A percentile compares a stretch with the other conserved stretches of the same genome.
Evolutionary conservation across 1,139 yeast genomes (phyloP).

Genomic region (Petasospora rhodanensis): DNA sequence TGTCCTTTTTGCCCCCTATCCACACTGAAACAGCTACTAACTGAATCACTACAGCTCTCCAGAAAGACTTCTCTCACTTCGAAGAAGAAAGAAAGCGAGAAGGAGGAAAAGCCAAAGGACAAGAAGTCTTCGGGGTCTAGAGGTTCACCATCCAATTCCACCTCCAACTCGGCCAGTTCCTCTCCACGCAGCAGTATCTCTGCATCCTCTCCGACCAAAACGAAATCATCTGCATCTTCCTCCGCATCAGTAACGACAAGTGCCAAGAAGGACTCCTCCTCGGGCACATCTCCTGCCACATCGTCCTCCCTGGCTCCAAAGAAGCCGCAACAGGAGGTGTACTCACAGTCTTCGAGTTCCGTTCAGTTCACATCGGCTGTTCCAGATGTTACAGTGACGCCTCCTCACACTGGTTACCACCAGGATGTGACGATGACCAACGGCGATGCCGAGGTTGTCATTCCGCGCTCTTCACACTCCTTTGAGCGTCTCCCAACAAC

Average conservation of each 20-base stretch:
- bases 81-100: slow-evolving; percentile 23
- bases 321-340: neutral
- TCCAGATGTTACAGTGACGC: slow-evolving; percentile 15
- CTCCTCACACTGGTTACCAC: slow-evolving; percentile 21
- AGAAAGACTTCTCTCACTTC: slow-evolving; percentile 24
- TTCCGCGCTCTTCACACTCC: slow-evolving; percentile 41
- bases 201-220: slow-evolving; percentile 12
- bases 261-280: slow-evolving; percentile 7
- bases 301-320: slow-evolving; percentile 2
- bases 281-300: slow-evolving; percentile 4
- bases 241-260: slow-evolving; percentile 2
- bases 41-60: slow-evolving; percentile 21
- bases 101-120: slow-evolving; percentile 15
- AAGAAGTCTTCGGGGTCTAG: slow-evolving; percentile 10
- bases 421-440: slow-evolving; percentile 19
- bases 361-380: slow-evolving; percentile 4
- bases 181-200: slow-evolving; percentile 21
- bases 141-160: slow-evolving; percentile 14
- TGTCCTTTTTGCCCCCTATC: slow-evolving; percentile 1
- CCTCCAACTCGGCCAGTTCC: slow-evolving; percentile 14
- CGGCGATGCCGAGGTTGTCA: slow-evolving; percentile 27
- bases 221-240: slow-evolving; percentile 10
- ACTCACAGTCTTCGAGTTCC: slow-evolving; percentile 14
- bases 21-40: neutral
- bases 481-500: slow-evolving; percentile 41